Conservation (phyloP, 2,329 filamentous ascomycete species). For the Elsinoe arachidis region DNA sequence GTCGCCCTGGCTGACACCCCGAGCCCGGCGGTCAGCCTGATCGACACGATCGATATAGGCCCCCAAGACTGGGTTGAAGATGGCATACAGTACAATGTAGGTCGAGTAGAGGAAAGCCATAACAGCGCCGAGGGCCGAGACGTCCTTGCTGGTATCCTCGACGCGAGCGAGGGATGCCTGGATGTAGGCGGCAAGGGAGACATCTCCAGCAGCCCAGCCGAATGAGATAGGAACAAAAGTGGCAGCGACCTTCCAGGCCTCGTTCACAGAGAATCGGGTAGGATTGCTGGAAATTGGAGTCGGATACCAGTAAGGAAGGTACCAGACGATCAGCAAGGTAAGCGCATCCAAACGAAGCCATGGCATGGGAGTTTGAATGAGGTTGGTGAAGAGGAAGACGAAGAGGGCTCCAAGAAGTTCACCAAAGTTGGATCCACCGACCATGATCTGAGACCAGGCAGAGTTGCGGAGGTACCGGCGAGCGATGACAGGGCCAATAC, state of each 20-base stretch:
- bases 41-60: constrained; percentile 39
- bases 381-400: constrained; percentile 43
- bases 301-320: constrained; percentile 37
- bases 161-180: constrained; percentile 41
- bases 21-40: constrained; percentile 17
- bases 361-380: constrained; percentile 42
- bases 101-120: constrained; percentile 45
- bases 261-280: constrained; percentile 30
- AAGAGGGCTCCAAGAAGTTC: constrained; percentile 42
- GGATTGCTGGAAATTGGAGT: constrained; percentile 21
- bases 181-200: constrained; percentile 44
- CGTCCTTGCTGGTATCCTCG: constrained; percentile 37
- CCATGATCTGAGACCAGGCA: constrained; percentile 44
- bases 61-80: constrained; percentile 38
- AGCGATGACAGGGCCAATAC: constrained; percentile 39
- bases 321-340: constrained; percentile 41
- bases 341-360: constrained; percentile 43
- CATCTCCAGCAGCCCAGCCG: constrained; percentile 45
- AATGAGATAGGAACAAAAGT: constrained; percentile 42
- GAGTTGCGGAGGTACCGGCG: constrained; percentile 41
- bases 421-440: constrained; percentile 44
- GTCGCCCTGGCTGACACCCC: constrained; percentile 24
- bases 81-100: constrained; percentile 42
- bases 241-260: constrained; percentile 40
- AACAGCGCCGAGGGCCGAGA: constrained; percentile 42